phyloP scores from a whole-genome alignment of 768 basidiomycete species.

The Nevesoporus exiguus region DNA sequence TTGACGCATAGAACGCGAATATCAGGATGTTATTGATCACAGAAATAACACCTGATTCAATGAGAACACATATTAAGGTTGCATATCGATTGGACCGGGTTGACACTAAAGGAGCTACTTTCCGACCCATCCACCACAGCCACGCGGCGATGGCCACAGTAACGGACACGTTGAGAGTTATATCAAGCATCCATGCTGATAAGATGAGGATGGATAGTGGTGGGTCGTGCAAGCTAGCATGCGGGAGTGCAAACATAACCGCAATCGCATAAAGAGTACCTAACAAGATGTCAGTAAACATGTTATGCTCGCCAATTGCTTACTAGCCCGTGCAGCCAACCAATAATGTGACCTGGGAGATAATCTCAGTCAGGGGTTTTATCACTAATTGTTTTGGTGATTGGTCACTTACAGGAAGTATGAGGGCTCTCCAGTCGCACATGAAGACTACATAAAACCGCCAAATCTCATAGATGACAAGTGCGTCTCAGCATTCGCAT shows the following conservation, averaged over 20 bases:
- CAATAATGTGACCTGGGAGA: background rate
- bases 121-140: background rate
- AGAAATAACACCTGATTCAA: background rate
- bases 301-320: background rate
- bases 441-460: constrained; percentile 4
- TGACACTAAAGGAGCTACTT: background rate
- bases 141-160: background rate
- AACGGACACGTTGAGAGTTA: background rate
- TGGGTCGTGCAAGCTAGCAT: background rate
- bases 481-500: background rate
- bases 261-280: background rate
- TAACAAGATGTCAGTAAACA: background rate
- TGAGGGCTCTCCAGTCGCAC: background rate
- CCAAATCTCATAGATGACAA: background rate
- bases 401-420: background rate
- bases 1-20: background rate
- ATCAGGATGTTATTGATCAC: background rate
- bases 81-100: background rate
- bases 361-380: background rate
- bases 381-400: background rate
- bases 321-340: background rate
- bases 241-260: no score
- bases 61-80: background rate
- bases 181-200: background rate
- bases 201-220: background rate